A percentile compares a stretch with the other conserved stretches of the same genome.
These are phyloP conservation scores for Xanthoceras sorbifolium DNA, from an alignment of 345 rosid genomes.

Conservation along the genomic window DNA sequence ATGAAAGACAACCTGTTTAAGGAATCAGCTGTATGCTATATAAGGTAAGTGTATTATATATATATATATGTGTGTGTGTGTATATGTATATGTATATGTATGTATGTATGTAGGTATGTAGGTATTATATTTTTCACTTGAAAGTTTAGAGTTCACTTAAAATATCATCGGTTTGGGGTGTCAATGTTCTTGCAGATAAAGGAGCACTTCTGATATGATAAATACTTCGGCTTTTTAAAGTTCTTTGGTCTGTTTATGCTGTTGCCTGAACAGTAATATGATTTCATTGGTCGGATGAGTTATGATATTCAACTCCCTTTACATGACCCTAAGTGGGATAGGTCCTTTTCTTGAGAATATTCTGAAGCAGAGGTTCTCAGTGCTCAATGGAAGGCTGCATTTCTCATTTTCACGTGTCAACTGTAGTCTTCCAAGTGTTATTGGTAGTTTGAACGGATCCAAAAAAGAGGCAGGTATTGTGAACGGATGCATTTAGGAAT, in stretches of 20 bases:
- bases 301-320: slow-evolving; percentile 15
- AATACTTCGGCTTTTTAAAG: background rate
- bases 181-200: slow-evolving; percentile 4
- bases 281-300: background rate
- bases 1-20: background rate
- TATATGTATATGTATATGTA: background rate
- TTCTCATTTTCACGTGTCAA: slow-evolving; percentile 21
- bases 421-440: slow-evolving; percentile 12
- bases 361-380: slow-evolving; percentile 17
- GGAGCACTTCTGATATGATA: background rate
- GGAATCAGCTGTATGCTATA: slow-evolving; percentile 3
- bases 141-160: background rate
- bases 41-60: slow-evolving; percentile 1
- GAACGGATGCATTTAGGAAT: background rate
- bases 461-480: slow-evolving; percentile 8
- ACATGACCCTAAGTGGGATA: slow-evolving; percentile 10
- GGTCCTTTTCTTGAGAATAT: slow-evolving; percentile 22
- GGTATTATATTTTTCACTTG: background rate
- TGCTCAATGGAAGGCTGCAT: slow-evolving; percentile 23
- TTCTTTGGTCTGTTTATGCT: slow-evolving; percentile 16
- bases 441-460: slow-evolving; percentile 21
- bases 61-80: background rate
- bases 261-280: background rate
- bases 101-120: background rate
- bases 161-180: background rate